Percentiles rank a stretch among this genome's conserved stretches.
Evolutionary conservation across 1,284 basidiomycete genomes (phyloP).

Genomic region (Dichomitus squalens): DNA sequence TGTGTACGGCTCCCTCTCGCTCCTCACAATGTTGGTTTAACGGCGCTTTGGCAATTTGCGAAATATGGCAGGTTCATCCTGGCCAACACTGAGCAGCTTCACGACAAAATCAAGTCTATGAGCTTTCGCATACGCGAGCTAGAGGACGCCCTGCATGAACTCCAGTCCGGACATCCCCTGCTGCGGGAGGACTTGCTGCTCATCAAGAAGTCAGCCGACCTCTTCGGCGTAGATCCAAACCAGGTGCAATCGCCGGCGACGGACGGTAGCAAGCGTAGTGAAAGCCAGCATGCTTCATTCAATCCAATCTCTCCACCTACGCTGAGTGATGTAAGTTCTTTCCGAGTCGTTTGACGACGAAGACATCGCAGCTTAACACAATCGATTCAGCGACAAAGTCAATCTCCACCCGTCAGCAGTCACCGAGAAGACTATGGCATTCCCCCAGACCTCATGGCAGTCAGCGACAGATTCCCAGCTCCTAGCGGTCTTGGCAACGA

Average conservation of each 20-base stretch:
- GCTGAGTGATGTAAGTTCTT: slow-evolving; percentile 22
- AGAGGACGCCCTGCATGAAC: slow-evolving; percentile 60
- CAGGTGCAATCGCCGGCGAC: slow-evolving; percentile 10
- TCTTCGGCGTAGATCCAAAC: slow-evolving; percentile 33
- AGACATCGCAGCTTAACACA: neutral
- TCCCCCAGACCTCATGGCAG: slow-evolving; percentile 57
- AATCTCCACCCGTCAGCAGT: slow-evolving; percentile 29
- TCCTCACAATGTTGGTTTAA: slow-evolving; percentile 2
- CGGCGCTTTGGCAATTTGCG: neutral
- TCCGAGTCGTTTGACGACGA: neutral
- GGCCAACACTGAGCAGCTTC: slow-evolving; percentile 74
- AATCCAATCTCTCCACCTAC: slow-evolving; percentile 30
- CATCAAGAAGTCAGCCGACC: slow-evolving; percentile 34
- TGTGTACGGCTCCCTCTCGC: slow-evolving; percentile 12
- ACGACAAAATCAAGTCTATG: slow-evolving; percentile 62
- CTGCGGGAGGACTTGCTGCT: slow-evolving; percentile 55
- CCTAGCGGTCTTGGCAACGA: slow-evolving; percentile 52
- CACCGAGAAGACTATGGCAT: slow-evolving; percentile 38
- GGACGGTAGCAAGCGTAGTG: slow-evolving; percentile 28
- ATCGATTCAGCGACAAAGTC: slow-evolving; percentile 13
- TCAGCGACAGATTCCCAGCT: slow-evolving; percentile 65
- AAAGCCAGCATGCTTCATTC: slow-evolving; percentile 17
- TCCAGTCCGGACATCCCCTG: slow-evolving; percentile 64
- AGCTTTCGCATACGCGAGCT: slow-evolving; percentile 64
- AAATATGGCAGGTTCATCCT: slow-evolving; percentile 55